phyloP scores from a whole-genome alignment of 2,329 filamentous ascomycete genomes.

The Teratosphaeria destructans region DNA sequence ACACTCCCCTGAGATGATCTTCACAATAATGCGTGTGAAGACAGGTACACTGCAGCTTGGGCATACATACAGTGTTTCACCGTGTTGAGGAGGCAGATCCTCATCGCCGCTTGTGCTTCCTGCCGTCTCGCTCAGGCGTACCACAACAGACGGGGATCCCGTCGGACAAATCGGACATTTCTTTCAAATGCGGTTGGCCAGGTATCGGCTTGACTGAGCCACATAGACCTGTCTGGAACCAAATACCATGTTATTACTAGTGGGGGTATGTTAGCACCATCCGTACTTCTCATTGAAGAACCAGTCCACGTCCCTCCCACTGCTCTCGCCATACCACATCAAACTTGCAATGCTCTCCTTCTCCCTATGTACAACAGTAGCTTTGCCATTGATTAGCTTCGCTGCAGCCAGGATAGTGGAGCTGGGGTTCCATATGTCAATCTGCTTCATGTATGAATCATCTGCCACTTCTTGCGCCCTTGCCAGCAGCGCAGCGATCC shows the following conservation, averaged over 20 bases:
- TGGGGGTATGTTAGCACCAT: conserved; percentile 50
- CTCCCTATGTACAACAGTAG: conserved; percentile 48
- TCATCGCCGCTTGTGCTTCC: not conserved
- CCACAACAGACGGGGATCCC: not conserved
- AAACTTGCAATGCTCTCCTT: conserved; percentile 59
- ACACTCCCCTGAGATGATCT: not conserved
- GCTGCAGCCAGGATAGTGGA: conserved; percentile 36
- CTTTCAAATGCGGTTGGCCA: not conserved
- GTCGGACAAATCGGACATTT: not conserved
- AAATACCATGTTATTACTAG: not conserved
- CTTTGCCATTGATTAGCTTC: conserved; percentile 35
- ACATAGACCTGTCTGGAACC: not conserved
- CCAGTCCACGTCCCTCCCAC: conserved; percentile 53
- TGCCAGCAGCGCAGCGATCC: conserved; percentile 53
- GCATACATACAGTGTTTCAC: not conserved
- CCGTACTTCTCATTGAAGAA: conserved; percentile 66
- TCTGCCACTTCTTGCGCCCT: conserved; percentile 61
- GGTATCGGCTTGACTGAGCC: not conserved
- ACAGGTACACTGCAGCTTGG: not conserved
- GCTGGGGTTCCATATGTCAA: conserved; percentile 78
- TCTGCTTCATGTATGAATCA: conserved; percentile 57
- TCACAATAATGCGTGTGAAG: not conserved
- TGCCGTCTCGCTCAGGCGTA: not conserved
- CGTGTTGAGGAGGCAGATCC: not conserved
- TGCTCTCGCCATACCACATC: conserved; percentile 54